A percentile compares a stretch with the other conserved stretches of the same genome.
phyloP scores from a whole-genome alignment of 495 filamentous ascomycete species.

The Penicillium cosmopolitanum region DNA sequence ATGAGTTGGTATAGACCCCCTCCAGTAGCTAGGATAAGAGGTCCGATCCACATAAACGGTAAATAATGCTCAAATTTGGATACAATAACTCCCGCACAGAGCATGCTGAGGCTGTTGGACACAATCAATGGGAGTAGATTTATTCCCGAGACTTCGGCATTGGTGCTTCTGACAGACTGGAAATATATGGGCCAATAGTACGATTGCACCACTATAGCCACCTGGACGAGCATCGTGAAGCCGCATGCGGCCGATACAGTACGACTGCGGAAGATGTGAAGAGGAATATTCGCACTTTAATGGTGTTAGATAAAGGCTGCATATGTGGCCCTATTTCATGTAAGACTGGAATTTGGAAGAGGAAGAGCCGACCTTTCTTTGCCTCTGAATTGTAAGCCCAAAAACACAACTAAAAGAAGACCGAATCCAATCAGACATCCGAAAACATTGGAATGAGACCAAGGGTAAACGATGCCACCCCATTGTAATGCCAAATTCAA shows the following conservation, averaged over 20 bases:
- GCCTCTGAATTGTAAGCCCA: constrained; percentile 1
- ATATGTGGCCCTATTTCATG: neutral
- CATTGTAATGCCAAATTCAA: constrained; percentile 12
- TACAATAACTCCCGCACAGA: neutral
- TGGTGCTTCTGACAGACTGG: constrained; percentile 68
- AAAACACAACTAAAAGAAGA: constrained; percentile 7
- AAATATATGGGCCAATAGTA: constrained; percentile 70
- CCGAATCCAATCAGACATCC: constrained; percentile 13
- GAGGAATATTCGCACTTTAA: constrained; percentile 7
- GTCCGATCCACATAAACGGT: constrained; percentile 15
- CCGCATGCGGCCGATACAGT: constrained; percentile 2
- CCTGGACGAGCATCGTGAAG: constrained; percentile 13
- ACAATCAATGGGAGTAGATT: constrained; percentile 68
- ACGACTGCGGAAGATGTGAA: constrained; percentile 13
- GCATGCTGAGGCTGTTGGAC: constrained; percentile 49
- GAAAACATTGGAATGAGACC: constrained; percentile 12
- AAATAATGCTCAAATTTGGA: constrained; percentile 9
- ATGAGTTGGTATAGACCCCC: constrained; percentile 56
- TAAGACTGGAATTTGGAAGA: neutral
- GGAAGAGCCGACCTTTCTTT: constrained; percentile 6
- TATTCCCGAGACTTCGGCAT: constrained; percentile 66
- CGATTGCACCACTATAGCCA: constrained; percentile 4
- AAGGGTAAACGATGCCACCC: constrained; percentile 10
- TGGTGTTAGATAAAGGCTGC: neutral
- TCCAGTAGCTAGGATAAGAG: constrained; percentile 41